A percentile compares a stretch with the other conserved stretches of the same genome.
Evolutionary conservation across 2,329 filamentous ascomycete species (phyloP).

Genomic region (Volutella citrinella): DNA sequence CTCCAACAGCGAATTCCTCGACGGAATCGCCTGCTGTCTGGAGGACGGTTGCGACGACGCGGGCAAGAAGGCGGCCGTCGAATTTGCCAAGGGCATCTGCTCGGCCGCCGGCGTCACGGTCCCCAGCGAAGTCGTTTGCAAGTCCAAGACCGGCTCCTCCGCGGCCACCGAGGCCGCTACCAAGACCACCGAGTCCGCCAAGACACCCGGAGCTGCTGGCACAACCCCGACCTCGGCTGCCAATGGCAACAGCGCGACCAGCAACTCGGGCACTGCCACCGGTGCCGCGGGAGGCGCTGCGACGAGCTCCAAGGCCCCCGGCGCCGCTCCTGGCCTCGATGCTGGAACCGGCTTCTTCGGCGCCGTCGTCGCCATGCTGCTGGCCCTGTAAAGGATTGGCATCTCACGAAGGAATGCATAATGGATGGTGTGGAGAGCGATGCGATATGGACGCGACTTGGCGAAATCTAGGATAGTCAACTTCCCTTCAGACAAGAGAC

Average conservation of each 20-base stretch:
- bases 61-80: slow-evolving; percentile 33
- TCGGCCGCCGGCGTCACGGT: slow-evolving; percentile 31
- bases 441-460: not conserved
- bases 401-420: not conserved
- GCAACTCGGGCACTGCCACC: slow-evolving; percentile 5
- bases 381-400: slow-evolving; percentile 25
- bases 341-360: slow-evolving; percentile 20
- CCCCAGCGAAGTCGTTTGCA: slow-evolving; percentile 37
- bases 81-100: slow-evolving; percentile 39
- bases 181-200: not conserved
- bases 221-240: too few relatives aligned
- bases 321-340: slow-evolving; percentile 7
- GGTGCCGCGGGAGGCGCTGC: slow-evolving; percentile 11
- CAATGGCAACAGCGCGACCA: too few relatives aligned
- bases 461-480: not conserved
- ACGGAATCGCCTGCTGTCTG: slow-evolving; percentile 41
- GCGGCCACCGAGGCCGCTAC: slow-evolving; percentile 1
- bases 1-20: slow-evolving; percentile 37
- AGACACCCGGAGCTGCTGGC: too few relatives aligned
- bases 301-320: too few relatives aligned
- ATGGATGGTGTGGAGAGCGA: not conserved
- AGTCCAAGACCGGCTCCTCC: slow-evolving; percentile 9
- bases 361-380: slow-evolving; percentile 25
- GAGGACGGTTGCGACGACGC: slow-evolving; percentile 29
- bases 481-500: too few relatives aligned